Conservation (phyloP, 495 filamentous ascomycete genomes). For the Penicillium tannophilum region DNA sequence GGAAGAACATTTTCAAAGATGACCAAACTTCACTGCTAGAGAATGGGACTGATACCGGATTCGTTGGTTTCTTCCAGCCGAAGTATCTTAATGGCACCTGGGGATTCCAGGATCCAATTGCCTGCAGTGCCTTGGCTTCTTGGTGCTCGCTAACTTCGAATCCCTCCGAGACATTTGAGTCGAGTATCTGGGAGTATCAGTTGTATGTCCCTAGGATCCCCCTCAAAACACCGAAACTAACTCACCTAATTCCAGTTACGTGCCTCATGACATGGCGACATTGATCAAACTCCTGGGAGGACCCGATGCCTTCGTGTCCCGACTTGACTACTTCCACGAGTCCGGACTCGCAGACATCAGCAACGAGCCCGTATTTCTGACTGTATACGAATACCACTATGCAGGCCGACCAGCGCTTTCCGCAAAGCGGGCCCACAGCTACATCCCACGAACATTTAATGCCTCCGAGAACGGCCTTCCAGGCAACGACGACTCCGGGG, state of each 20-base stretch:
- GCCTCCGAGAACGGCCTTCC: constrained; percentile 62
- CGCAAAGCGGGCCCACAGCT: constrained; percentile 59
- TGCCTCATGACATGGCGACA: constrained; percentile 68
- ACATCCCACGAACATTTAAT: constrained; percentile 66
- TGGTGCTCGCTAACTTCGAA: constrained; percentile 65
- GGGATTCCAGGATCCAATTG: constrained; percentile 70
- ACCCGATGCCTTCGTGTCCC: constrained; percentile 55
- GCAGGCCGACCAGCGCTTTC: constrained; percentile 68
- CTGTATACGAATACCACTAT: constrained; percentile 73
- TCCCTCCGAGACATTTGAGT: constrained; percentile 72
- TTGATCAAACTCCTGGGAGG: constrained; percentile 64
- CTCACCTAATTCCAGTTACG: constrained; percentile 46
- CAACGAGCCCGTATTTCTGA: constrained; percentile 73
- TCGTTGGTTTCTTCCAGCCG: constrained; percentile 69
- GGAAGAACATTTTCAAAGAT: constrained; percentile 67
- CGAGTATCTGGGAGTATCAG: constrained; percentile 69
- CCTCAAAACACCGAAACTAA: not conserved
- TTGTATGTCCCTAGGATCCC: constrained; percentile 29
- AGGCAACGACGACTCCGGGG: constrained; percentile 67
- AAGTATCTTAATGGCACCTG: constrained; percentile 65
- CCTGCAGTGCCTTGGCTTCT: constrained; percentile 58
- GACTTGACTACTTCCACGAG: constrained; percentile 69
- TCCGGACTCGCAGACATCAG: constrained; percentile 67
- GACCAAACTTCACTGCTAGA: constrained; percentile 58
- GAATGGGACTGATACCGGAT: constrained; percentile 62